A percentile compares a stretch with the other conserved stretches of the same genome.
Evolutionary conservation across 768 basidiomycete species (phyloP).

Genomic region (Cyclocybe cylindracea): DNA sequence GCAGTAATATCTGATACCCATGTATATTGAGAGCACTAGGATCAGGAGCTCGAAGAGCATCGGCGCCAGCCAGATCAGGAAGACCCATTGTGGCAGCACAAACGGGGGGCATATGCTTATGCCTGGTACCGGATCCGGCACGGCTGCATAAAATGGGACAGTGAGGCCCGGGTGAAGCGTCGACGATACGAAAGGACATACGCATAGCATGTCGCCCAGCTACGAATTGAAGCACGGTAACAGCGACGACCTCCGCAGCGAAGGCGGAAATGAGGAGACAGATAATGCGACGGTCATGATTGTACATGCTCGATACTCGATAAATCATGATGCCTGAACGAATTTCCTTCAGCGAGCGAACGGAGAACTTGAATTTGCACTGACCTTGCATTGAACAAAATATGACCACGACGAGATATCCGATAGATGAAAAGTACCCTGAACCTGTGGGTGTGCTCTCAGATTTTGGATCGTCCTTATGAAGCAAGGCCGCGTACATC

Average conservation of each 20-base stretch:
- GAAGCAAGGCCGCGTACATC: neutral
- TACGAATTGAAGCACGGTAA: slow-evolving; percentile 3
- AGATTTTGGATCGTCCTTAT: neutral
- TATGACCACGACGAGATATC: neutral
- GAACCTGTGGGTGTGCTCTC: neutral
- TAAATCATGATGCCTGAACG: slow-evolving; percentile 8
- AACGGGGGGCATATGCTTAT: slow-evolving; percentile 6
- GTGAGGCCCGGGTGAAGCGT: neutral
- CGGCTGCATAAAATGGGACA: neutral
- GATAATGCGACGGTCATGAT: slow-evolving; percentile 5
- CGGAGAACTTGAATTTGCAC: neutral
- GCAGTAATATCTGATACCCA: slow-evolving; percentile 3
- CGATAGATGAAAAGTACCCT: neutral
- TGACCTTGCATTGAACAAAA: slow-evolving; percentile 2
- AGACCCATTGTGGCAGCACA: slow-evolving; percentile 4
- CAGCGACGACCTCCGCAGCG: neutral
- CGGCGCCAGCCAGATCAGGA: slow-evolving; percentile 5
- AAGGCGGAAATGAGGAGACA: neutral
- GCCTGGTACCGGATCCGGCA: slow-evolving; percentile 5
- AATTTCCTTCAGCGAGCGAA: neutral
- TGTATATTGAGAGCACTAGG: neutral
- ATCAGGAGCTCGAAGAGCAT: slow-evolving; percentile 4
- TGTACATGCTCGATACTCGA: slow-evolving; percentile 13
- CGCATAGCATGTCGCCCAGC: neutral
- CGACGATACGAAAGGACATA: neutral